These are phyloP conservation scores for Aureobasidium pullulans DNA, from an alignment of 2,329 filamentous ascomycete species.

Conservation along the genomic window DNA sequence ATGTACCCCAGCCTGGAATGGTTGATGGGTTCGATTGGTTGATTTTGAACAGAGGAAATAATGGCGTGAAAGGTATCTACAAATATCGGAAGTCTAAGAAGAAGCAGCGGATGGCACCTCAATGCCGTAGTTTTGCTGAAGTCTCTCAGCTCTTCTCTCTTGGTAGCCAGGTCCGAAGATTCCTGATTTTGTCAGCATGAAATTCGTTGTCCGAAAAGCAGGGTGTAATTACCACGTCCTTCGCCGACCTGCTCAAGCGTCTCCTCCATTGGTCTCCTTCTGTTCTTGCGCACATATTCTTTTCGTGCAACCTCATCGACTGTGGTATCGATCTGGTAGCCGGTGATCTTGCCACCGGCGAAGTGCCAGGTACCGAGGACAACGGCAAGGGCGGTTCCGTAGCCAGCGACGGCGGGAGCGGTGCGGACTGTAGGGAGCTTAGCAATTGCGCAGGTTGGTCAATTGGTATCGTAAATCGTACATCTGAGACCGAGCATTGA, in stretches of 20 bases:
- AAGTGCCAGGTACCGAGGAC: slow-evolving; percentile 60
- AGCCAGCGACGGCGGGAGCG: slow-evolving; percentile 63
- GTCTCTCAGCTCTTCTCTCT: slow-evolving; percentile 70
- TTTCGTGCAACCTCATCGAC: slow-evolving; percentile 71
- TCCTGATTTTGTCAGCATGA: slow-evolving; percentile 43
- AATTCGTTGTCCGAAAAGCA: not conserved
- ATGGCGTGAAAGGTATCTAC: slow-evolving; percentile 14
- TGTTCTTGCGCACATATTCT: slow-evolving; percentile 64
- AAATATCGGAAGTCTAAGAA: slow-evolving; percentile 12
- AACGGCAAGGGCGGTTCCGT: slow-evolving; percentile 53
- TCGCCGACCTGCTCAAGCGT: slow-evolving; percentile 77
- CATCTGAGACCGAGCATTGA: slow-evolving; percentile 64
- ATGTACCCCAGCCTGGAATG: too few species aligned
- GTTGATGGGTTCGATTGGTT: too few species aligned
- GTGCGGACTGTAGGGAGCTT: slow-evolving; percentile 39
- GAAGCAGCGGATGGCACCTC: slow-evolving; percentile 48
- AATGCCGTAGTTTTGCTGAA: slow-evolving; percentile 82
- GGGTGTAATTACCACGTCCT: slow-evolving; percentile 61
- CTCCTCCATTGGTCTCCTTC: slow-evolving; percentile 68
- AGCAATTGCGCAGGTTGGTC: slow-evolving; percentile 12
- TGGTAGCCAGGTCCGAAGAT: slow-evolving; percentile 76
- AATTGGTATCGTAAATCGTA: slow-evolving; percentile 38
- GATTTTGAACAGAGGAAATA: slow-evolving; percentile 2
- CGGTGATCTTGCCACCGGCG: slow-evolving; percentile 55
- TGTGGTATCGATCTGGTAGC: slow-evolving; percentile 47